phyloP scores from a whole-genome alignment of 163 green algal species.

The Scenedesmus sp. region DNA sequence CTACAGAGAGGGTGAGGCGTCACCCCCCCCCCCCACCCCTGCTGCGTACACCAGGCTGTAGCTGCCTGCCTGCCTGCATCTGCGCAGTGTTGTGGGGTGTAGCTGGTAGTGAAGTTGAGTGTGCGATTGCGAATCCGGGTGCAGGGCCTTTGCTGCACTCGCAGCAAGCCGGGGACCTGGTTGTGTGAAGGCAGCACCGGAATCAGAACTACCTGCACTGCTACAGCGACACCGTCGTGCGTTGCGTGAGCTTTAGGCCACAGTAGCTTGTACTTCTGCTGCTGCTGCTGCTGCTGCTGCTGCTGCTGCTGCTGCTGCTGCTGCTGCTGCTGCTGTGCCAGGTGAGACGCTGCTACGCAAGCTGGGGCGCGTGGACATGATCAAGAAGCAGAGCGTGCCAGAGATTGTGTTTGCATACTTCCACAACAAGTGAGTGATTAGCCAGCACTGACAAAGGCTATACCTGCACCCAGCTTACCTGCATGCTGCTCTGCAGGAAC shows the following conservation, averaged over 20 bases:
- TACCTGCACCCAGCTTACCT: background rate
- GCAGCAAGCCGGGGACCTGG: too few species aligned
- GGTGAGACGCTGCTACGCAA: slow-evolving; percentile 63
- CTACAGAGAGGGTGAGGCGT: slow-evolving; percentile 68
- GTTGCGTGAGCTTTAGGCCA: too few species aligned
- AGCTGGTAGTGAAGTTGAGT: too few species aligned
- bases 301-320: background rate
- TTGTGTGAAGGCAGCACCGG: too few species aligned
- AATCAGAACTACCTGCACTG: too few species aligned
- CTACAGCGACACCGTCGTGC: too few species aligned
- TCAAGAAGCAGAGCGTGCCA: slow-evolving; percentile 67
- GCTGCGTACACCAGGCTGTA: background rate
- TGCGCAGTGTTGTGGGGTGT: too few species aligned
- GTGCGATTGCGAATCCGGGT: too few species aligned
- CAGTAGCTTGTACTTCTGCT: background rate
- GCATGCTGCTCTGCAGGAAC: too few species aligned
- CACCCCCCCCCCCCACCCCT: too few species aligned
- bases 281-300: too few species aligned
- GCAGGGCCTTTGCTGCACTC: too few species aligned
- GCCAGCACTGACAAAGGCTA: background rate
- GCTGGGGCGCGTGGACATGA: slow-evolving; percentile 62
- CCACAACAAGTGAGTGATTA: slow-evolving; percentile 66
- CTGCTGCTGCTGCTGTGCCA: background rate
- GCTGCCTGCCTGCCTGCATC: background rate
- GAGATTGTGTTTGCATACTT: slow-evolving; percentile 75